Conservation (phyloP, 2,329 filamentous ascomycete genomes). For the Bretziella fagacearum region DNA sequence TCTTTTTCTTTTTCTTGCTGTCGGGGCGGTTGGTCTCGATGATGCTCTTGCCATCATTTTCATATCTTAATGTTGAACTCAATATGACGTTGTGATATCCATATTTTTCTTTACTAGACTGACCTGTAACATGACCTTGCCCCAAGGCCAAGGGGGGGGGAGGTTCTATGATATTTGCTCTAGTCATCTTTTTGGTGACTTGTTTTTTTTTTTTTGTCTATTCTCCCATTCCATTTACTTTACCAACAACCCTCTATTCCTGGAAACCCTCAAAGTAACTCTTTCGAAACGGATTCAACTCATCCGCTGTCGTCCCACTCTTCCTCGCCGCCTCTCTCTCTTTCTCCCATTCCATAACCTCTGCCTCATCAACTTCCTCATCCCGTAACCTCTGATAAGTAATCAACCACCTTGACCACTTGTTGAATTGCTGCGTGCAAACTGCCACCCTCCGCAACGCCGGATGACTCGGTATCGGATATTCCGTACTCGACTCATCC, state of each 20-base stretch:
- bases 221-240: slow-evolving; percentile 1
- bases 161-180: background rate
- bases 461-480: slow-evolving; percentile 61
- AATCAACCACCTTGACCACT: slow-evolving; percentile 78
- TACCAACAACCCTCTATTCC: slow-evolving; percentile 16
- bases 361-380: slow-evolving; percentile 30
- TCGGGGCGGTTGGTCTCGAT: too few relatives aligned
- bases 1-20: background rate
- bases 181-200: slow-evolving; percentile 3
- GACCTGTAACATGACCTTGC: too few relatives aligned
- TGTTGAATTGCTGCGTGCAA: slow-evolving; percentile 77
- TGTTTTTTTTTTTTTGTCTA: slow-evolving; percentile 6
- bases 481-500: slow-evolving; percentile 57
- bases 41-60: too few relatives aligned
- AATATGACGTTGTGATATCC: too few relatives aligned
- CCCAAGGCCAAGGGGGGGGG: too few relatives aligned
- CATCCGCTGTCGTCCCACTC: slow-evolving; percentile 35
- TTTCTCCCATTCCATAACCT: slow-evolving; percentile 22
- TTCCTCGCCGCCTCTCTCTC: slow-evolving; percentile 17
- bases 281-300: slow-evolving; percentile 43
- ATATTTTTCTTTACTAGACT: too few relatives aligned
- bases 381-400: slow-evolving; percentile 63
- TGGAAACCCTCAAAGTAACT: slow-evolving; percentile 42
- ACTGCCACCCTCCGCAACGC: slow-evolving; percentile 55
- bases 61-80: too few relatives aligned